Conservation (phyloP, 2,329 filamentous ascomycete species). For the Talaromyces pinophilus region DNA sequence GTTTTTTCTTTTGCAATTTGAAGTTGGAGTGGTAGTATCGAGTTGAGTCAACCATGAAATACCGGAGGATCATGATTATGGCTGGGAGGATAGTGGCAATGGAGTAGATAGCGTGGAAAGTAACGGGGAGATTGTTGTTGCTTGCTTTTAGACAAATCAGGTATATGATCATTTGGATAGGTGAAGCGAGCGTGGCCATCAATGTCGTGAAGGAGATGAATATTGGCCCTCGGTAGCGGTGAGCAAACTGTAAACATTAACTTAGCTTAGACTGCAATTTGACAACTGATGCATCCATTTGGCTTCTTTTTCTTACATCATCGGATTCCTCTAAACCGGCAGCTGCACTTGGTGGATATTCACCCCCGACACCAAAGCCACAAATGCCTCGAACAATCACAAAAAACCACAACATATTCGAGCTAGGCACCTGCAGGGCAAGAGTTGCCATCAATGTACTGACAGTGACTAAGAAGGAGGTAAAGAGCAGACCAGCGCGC, state of each 20-base stretch:
- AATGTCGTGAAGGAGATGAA: slow-evolving; percentile 41
- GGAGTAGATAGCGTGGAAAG: slow-evolving; percentile 31
- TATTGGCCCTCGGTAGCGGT: slow-evolving; percentile 30
- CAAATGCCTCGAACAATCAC: too few relatives aligned
- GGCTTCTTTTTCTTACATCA: too few relatives aligned
- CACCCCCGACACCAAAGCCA: too few relatives aligned
- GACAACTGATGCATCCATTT: too few relatives aligned
- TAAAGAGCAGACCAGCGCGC: slow-evolving; percentile 32
- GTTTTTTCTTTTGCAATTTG: background rate
- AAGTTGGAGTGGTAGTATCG: background rate
- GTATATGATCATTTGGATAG: slow-evolving; percentile 41
- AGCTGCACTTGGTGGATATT: too few relatives aligned
- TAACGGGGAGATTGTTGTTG: slow-evolving; percentile 36
- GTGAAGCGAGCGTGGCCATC: slow-evolving; percentile 38
- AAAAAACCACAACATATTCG: too few relatives aligned
- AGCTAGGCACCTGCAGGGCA: slow-evolving; percentile 36
- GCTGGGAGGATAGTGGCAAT: background rate
- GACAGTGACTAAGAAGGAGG: slow-evolving; percentile 33
- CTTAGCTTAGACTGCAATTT: too few relatives aligned
- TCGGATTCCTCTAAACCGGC: too few relatives aligned
- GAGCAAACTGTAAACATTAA: too few relatives aligned
- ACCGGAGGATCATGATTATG: background rate
- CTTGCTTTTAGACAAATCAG: slow-evolving; percentile 39
- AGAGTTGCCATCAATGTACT: slow-evolving; percentile 40
- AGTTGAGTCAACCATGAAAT: background rate